Evolutionary conservation across 2,329 filamentous ascomycete genomes (phyloP).

Genomic region (Aspergillus quadrilineatus): DNA sequence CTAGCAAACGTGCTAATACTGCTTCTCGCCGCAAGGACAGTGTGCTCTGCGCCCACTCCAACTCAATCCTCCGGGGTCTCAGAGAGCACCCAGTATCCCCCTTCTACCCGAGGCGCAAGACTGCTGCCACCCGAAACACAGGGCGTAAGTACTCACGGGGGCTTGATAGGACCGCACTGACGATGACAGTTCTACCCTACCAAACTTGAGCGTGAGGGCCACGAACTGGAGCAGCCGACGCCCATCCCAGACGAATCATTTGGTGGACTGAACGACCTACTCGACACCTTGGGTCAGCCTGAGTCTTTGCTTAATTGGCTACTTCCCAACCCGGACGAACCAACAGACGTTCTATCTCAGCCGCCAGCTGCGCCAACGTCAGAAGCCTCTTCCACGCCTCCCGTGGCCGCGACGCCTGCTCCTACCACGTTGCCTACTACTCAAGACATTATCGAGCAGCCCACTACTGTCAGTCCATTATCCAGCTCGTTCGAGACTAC

Average conservation of each 20-base stretch:
- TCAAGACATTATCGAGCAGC: background rate
- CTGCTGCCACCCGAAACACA: conserved; percentile 27
- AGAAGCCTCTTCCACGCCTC: background rate
- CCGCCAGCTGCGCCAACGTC: background rate
- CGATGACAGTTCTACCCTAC: conserved; percentile 31
- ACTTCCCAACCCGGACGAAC: background rate
- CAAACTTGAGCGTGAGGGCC: conserved; percentile 32
- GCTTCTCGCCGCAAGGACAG: conserved; percentile 32
- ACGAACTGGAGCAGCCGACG: conserved; percentile 29
- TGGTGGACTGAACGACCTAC: conserved; percentile 17
- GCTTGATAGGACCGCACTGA: conserved; percentile 14
- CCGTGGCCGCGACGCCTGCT: background rate
- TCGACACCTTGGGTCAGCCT: conserved; percentile 20
- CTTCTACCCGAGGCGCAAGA: conserved; percentile 26
- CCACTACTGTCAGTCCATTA: background rate
- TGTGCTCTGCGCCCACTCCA: conserved; percentile 25
- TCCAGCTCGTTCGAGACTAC: background rate
- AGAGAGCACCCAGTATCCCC: conserved; percentile 38
- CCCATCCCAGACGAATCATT: conserved; percentile 15
- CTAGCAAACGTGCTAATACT: conserved; percentile 36
- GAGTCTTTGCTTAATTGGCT: conserved; percentile 14
- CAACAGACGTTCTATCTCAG: conserved; percentile 1
- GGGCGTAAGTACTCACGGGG: conserved; percentile 29
- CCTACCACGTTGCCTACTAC: background rate
- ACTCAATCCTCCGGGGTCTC: conserved; percentile 22